Conservation (phyloP, 2,329 filamentous ascomycete genomes). For the Talaromyces amestolkiae region DNA sequence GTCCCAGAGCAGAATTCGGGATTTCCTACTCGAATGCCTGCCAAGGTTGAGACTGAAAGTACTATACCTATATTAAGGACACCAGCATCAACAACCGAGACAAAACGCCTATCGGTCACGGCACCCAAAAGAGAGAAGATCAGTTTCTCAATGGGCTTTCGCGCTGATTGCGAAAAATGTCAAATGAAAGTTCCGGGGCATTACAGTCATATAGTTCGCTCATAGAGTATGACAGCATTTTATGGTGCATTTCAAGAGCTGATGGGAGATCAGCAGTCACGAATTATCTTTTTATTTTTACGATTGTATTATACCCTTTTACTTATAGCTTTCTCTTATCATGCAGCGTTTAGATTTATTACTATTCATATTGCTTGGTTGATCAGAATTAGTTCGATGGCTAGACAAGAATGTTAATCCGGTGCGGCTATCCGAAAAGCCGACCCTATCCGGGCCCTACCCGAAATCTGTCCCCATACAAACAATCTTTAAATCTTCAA, state of each 20-base stretch:
- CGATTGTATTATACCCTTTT: slow-evolving; percentile 6
- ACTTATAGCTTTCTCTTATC: neutral
- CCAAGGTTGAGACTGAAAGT: neutral
- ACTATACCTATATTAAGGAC: neutral
- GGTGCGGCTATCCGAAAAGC: slow-evolving; percentile 11
- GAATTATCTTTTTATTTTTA: neutral
- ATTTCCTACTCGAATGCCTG: neutral
- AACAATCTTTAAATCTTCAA: neutral
- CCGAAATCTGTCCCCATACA: slow-evolving; percentile 7
- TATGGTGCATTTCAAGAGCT: neutral
- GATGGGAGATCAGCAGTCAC: neutral
- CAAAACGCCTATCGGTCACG: neutral
- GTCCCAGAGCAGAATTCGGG: slow-evolving; percentile 8
- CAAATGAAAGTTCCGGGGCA: slow-evolving; percentile 71
- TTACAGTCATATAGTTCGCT: slow-evolving; percentile 70
- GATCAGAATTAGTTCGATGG: neutral
- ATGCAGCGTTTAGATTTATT: neutral
- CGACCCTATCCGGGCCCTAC: slow-evolving; percentile 15
- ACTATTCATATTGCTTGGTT: neutral
- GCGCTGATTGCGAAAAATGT: slow-evolving; percentile 76
- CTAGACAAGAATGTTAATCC: neutral
- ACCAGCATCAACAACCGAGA: neutral
- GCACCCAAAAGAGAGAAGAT: slow-evolving; percentile 48
- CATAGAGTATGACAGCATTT: slow-evolving; percentile 21
- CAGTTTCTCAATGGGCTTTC: slow-evolving; percentile 74